phyloP scores from a whole-genome alignment of 2,329 filamentous ascomycete species.

The Diaporthe sp. region DNA sequence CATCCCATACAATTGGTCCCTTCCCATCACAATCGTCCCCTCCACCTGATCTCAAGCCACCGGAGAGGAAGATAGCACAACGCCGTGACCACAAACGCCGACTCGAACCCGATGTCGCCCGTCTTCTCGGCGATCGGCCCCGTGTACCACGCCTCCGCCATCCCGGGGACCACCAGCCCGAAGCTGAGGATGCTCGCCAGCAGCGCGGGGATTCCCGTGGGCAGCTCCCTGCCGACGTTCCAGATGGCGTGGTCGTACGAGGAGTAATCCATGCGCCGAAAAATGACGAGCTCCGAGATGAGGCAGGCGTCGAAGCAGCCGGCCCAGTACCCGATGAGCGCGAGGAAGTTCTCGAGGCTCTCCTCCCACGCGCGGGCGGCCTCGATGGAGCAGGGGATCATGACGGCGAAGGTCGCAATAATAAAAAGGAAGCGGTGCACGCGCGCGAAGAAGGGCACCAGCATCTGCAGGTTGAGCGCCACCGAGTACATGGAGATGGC shows the following conservation, averaged over 20 bases:
- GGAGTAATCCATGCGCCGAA: constrained; percentile 58
- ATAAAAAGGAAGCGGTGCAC: constrained; percentile 71
- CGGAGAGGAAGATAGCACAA: constrained; percentile 62
- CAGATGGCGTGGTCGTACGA: constrained; percentile 62
- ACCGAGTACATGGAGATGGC: constrained; percentile 54
- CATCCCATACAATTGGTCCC: neutral
- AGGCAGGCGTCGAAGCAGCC: constrained; percentile 66
- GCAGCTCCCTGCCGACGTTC: constrained; percentile 59
- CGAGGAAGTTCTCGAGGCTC: constrained; percentile 68
- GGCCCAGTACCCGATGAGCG: constrained; percentile 71
- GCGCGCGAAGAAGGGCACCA: constrained; percentile 66
- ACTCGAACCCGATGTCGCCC: constrained; percentile 76
- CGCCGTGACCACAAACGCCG: constrained; percentile 66
- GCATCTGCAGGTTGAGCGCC: constrained; percentile 62
- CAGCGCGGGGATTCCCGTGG: constrained; percentile 61
- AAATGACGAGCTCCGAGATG: constrained; percentile 61
- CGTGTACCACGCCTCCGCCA: constrained; percentile 72
- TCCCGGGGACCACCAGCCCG: constrained; percentile 68
- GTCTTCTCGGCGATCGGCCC: constrained; percentile 71
- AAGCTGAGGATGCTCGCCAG: constrained; percentile 59
- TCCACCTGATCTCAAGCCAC: constrained; percentile 56
- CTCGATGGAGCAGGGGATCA: constrained; percentile 69
- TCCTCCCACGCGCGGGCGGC: constrained; percentile 69
- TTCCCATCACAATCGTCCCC: constrained; percentile 34
- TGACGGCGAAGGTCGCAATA: constrained; percentile 67